These are phyloP conservation scores for Angophora floribunda DNA, from an alignment of 345 rosid genomes.

Conservation along the genomic window DNA sequence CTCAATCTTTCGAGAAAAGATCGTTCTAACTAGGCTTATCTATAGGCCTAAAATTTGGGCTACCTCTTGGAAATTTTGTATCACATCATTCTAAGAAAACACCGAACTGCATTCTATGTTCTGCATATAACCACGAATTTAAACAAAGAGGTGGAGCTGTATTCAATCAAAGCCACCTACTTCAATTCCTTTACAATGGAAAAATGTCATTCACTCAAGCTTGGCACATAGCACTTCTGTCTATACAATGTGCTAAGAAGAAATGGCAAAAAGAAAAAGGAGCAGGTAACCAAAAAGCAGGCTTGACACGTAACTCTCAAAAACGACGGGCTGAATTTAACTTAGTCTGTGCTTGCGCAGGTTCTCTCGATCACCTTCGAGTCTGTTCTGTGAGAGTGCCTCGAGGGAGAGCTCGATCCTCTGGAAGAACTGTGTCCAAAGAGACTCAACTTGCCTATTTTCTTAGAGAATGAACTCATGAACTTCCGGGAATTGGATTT, in stretches of 20 bases:
- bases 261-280: not conserved
- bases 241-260: not conserved
- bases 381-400: constrained; percentile 67
- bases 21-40: not conserved
- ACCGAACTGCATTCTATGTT: not conserved
- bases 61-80: not conserved
- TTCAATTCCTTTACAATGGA: not conserved
- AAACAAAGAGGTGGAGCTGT: not conserved
- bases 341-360: constrained; percentile 13
- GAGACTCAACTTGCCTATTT: constrained; percentile 69
- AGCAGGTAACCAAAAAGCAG: not conserved
- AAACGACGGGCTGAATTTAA: not conserved
- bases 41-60: not conserved
- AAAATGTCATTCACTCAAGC: not conserved
- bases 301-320: not conserved
- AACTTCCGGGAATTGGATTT: constrained; percentile 85
- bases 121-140: not conserved
- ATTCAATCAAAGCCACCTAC: not conserved
- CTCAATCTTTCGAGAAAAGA: not conserved
- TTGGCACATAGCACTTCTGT: not conserved
- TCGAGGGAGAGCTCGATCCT: constrained; percentile 92
- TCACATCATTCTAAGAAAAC: not conserved
- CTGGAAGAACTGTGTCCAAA: constrained; percentile 78
- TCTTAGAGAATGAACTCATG: constrained; percentile 83
- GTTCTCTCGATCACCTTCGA: constrained; percentile 11